A percentile compares a stretch with the other conserved stretches of the same genome.
These are phyloP conservation scores for Juncus inflexus DNA, from an alignment of 176 grass and related monocot genomes.

Conservation along the genomic window DNA sequence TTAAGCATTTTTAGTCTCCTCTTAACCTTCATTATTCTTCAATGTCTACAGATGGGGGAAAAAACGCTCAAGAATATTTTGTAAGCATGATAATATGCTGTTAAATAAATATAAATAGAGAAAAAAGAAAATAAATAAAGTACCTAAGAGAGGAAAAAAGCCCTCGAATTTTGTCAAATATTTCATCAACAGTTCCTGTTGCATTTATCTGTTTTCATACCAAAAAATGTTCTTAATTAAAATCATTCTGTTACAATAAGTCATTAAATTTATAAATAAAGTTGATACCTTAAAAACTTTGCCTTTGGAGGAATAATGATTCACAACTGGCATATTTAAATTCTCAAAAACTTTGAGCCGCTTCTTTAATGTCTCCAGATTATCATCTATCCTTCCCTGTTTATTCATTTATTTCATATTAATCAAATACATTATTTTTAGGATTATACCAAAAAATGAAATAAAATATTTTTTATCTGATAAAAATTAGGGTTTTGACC, in stretches of 20 bases:
- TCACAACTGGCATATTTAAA: slow-evolving; percentile 85
- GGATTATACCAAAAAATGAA: not conserved
- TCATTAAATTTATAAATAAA: slow-evolving; percentile 8
- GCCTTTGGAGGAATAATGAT: slow-evolving; percentile 77
- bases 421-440: slow-evolving; percentile 2
- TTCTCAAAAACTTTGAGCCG: slow-evolving; percentile 80
- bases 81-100: too few relatives aligned
- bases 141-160: slow-evolving; percentile 67
- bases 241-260: slow-evolving; percentile 5
- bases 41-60: too few relatives aligned
- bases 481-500: slow-evolving; percentile 34
- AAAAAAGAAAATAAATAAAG: not conserved
- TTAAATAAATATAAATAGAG: not conserved
- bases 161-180: slow-evolving; percentile 53
- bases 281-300: slow-evolving; percentile 70
- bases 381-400: slow-evolving; percentile 96
- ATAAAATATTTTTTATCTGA: not conserved
- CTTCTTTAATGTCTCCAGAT: slow-evolving; percentile 88
- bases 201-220: slow-evolving; percentile 61
- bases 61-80: too few relatives aligned
- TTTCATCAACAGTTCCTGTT: slow-evolving; percentile 57
- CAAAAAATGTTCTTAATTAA: slow-evolving; percentile 13
- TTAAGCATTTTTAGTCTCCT: too few relatives aligned
- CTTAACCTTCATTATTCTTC: too few relatives aligned
- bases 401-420: slow-evolving; percentile 19